Evolutionary conservation across 352 stramenopile species (phyloP).

Genomic region (Vaucheria bursata): DNA sequence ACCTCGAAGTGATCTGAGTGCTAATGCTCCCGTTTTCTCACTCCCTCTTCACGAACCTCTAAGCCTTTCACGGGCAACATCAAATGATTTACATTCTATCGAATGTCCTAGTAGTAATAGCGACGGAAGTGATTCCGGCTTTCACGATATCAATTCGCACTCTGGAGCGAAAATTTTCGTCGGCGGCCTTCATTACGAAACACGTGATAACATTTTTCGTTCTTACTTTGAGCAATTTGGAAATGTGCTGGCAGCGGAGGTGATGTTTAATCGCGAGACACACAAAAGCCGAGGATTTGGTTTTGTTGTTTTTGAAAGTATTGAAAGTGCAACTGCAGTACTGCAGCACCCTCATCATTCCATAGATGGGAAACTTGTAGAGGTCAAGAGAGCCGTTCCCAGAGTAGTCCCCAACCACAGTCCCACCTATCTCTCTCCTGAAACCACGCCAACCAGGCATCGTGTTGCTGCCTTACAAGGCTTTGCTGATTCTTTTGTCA

Average conservation of each 20-base stretch:
- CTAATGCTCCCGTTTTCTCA: no score
- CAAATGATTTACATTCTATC: not conserved
- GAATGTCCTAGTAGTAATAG: not conserved
- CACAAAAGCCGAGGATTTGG: constrained; percentile 85
- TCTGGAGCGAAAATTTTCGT: constrained; percentile 52
- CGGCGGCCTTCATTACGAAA: constrained; percentile 80
- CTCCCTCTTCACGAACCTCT: not conserved
- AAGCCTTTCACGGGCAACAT: not conserved
- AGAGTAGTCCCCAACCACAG: not conserved
- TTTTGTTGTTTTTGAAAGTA: constrained; percentile 82
- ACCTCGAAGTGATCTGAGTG: constrained; percentile 59
- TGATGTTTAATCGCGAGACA: constrained; percentile 88
- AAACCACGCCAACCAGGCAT: no score
- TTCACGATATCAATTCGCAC: not conserved
- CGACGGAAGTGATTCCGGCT: not conserved
- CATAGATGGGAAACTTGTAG: constrained; percentile 72
- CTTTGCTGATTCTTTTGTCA: not conserved
- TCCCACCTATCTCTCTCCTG: not conserved
- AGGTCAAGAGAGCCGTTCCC: constrained; percentile 52
- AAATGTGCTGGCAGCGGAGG: constrained; percentile 78
- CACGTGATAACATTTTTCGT: constrained; percentile 79
- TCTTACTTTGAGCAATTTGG: constrained; percentile 82
- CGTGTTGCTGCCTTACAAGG: not conserved
- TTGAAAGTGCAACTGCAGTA: constrained; percentile 70
- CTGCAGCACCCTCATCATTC: constrained; percentile 73